These are phyloP conservation scores for Solanum chiquidenum DNA, from an alignment of 257 asterid species.

Conservation along the genomic window DNA sequence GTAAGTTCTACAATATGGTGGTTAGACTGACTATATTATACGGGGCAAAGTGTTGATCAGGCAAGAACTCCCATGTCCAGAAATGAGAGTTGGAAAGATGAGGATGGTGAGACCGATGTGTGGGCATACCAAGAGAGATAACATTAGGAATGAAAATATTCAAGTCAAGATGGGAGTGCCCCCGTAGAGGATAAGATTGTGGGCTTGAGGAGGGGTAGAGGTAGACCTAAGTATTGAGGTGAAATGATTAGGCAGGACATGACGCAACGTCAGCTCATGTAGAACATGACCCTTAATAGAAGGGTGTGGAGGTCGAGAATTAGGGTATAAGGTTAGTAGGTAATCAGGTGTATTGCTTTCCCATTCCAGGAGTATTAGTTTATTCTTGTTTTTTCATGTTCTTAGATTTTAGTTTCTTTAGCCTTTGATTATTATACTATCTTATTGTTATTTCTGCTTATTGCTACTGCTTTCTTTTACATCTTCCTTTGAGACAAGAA, in stretches of 20 bases:
- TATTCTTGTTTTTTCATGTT: not conserved
- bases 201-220: not conserved
- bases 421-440: not conserved
- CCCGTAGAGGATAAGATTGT: not conserved
- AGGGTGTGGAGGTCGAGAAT: not conserved
- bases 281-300: not conserved
- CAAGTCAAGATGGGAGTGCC: not conserved
- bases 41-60: not conserved
- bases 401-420: not conserved
- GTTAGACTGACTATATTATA: not conserved
- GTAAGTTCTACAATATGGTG: not conserved
- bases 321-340: not conserved
- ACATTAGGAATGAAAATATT: not conserved
- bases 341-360: not conserved
- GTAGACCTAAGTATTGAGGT: not conserved
- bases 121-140: too few species aligned
- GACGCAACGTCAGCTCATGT: not conserved
- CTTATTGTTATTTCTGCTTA: not conserved
- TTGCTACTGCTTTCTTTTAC: not conserved
- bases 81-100: not conserved
- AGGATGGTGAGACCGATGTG: not conserved
- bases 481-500: not conserved
- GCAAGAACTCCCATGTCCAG: not conserved
- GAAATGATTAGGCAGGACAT: not conserved
- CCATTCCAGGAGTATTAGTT: too few species aligned